phyloP scores from a whole-genome alignment of 2,329 filamentous ascomycete genomes.

The Tolypocladium pustulatum region DNA sequence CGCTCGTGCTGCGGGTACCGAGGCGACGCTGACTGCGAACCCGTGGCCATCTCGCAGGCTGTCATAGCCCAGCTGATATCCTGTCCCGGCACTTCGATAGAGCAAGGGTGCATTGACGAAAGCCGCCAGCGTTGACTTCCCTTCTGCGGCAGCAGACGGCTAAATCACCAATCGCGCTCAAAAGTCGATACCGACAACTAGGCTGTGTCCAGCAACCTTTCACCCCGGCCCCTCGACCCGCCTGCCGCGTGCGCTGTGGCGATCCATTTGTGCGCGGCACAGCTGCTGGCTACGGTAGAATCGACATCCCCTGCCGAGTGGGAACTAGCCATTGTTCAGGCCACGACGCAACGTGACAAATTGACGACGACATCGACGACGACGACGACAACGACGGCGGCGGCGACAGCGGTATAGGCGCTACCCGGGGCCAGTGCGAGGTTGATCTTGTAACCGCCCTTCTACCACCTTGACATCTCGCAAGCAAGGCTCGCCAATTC shows the following conservation, averaged over 20 bases:
- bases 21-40: neutral
- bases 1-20: neutral
- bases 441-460: neutral
- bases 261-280: neutral
- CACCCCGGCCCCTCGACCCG: neutral
- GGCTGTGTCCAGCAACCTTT: neutral
- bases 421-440: neutral
- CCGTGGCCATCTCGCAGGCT: neutral
- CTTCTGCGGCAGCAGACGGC: neutral
- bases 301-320: neutral
- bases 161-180: neutral
- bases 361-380: neutral
- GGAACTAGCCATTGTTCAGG: neutral
- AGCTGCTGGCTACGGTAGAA: neutral
- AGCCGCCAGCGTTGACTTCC: neutral
- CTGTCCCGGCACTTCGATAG: neutral
- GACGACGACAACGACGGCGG: neutral
- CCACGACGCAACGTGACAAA: neutral
- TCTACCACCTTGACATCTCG: neutral
- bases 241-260: neutral
- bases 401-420: neutral
- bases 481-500: neutral
- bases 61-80: neutral
- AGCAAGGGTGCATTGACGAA: neutral
- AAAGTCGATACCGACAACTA: neutral